phyloP scores from a whole-genome alignment of 768 basidiomycete species.

The Mycena vulgaris region DNA sequence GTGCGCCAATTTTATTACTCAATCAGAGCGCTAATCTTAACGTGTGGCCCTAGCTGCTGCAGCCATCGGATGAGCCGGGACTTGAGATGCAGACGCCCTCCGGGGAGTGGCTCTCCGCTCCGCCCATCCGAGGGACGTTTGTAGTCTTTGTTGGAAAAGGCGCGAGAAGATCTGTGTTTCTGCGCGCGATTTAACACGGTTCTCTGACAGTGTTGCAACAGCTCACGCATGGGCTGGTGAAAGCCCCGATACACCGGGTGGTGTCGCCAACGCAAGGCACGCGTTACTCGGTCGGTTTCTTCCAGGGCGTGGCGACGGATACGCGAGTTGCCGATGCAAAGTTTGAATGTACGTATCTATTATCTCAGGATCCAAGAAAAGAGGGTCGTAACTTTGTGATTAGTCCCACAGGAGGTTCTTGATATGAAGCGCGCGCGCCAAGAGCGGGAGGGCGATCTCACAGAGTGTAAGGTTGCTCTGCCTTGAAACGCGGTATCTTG shows the following conservation, averaged over 20 bases:
- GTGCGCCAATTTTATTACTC: background rate
- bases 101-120: constrained; percentile 28
- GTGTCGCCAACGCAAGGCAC: constrained; percentile 33
- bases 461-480: constrained; percentile 22
- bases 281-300: constrained; percentile 36
- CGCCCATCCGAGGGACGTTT: constrained; percentile 34
- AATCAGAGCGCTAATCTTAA: background rate
- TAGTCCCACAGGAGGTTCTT: constrained; percentile 31
- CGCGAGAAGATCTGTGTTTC: constrained; percentile 2
- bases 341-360: constrained; percentile 27
- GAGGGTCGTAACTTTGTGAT: background rate
- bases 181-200: background rate
- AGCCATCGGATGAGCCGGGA: constrained; percentile 27
- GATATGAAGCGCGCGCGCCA: constrained; percentile 32
- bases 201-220: constrained; percentile 27
- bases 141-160: constrained; percentile 30
- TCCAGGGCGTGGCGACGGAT: constrained; percentile 36
- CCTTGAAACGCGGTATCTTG: background rate
- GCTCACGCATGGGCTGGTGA: constrained; percentile 29
- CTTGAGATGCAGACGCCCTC: constrained; percentile 26
- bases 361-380: background rate
- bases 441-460: constrained; percentile 30
- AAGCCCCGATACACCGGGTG: constrained; percentile 35
- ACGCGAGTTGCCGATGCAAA: constrained; percentile 30
- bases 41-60: constrained; percentile 19